Evolutionary conservation across 352 stramenopile genomes (phyloP), one percentile per base, ranked within the genome.

Genomic region (Globisporangium paroecandrum): DNA sequence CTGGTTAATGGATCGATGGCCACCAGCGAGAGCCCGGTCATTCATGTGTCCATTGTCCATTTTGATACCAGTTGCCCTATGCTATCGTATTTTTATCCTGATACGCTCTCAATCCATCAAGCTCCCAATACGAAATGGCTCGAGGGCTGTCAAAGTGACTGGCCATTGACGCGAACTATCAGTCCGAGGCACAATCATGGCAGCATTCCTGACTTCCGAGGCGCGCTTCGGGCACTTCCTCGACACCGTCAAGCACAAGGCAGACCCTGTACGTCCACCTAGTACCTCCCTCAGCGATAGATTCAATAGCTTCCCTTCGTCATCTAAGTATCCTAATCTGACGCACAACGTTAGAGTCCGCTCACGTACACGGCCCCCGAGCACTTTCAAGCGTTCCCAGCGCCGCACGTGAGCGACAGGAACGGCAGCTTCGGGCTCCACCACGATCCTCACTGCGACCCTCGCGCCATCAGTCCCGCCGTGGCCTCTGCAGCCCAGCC

Each of bases 201-300:
- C 43, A 79, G 78, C 78, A 24, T 89, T 90, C 72, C 68, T 85
- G 58, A 77, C 75, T 12, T 74, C 69, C 0, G 69, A 79, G n/a
- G 63, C 60, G 13, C 78, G 82, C 18, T 90, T 90, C 58, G 78
- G 78, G 4, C 78, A 79, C 22, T 73, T 79, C 62, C 71, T 87
- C 32, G 64, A 80, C 64, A 68, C 47, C 22, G 66, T 73, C 61
- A 72, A 68, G 58, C 64, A 63, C 25, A 71, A 79, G 9, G 72
- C 72, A 22, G 68, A 84, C 53, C 82, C 80, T 24, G 80, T 87
- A 67, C 12, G 78, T 69, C 24, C 22, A 15, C 24, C 51, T 65
- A 2, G 41, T 29, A 22, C 4, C 34, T 66, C 32, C 4, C 34
- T 66, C 32, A 46, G 41, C n/a, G 18, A 24, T 24, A 51, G 13